phyloP scores from a whole-genome alignment of 306 rosid species.

The Arachis hypogaea region DNA sequence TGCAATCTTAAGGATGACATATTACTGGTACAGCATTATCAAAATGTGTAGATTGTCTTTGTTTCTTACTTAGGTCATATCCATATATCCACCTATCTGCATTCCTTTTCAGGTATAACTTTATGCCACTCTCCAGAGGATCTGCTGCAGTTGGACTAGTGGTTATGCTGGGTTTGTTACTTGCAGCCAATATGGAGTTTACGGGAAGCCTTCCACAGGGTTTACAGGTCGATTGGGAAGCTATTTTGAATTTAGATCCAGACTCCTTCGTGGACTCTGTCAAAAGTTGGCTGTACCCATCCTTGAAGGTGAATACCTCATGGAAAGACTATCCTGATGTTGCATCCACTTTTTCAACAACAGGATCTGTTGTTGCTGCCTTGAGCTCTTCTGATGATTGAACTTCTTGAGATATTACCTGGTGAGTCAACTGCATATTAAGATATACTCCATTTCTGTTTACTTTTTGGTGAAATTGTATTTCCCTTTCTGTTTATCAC shows the following conservation, averaged over 20 bases:
- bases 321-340: constrained; percentile 94
- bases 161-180: constrained; percentile 87
- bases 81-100: constrained; percentile 6
- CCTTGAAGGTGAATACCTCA: constrained; percentile 76
- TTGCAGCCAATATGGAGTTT: constrained; percentile 96
- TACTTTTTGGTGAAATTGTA: not conserved
- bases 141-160: constrained; percentile 83
- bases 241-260: constrained; percentile 73
- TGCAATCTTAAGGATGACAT: constrained; percentile 93
- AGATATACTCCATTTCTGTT: constrained; percentile 1
- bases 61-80: constrained; percentile 28
- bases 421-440: constrained; percentile 38
- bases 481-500: not conserved
- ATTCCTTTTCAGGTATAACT: constrained; percentile 76
- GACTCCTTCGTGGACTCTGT: constrained; percentile 69
- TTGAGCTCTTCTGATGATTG: constrained; percentile 70
- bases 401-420: constrained; percentile 38
- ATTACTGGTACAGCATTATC: constrained; percentile 78
- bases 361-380: constrained; percentile 91
- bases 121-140: constrained; percentile 98
- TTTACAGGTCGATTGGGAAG: constrained; percentile 97
- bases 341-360: constrained; percentile 72
- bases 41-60: constrained; percentile 24
- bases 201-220: constrained; percentile 81
- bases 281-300: constrained; percentile 89